Evolutionary conservation across 2,329 filamentous ascomycete genomes (phyloP), one percentile per base, ranked within the genome.

Genomic region (Hymenoscyphus fraxineus): DNA sequence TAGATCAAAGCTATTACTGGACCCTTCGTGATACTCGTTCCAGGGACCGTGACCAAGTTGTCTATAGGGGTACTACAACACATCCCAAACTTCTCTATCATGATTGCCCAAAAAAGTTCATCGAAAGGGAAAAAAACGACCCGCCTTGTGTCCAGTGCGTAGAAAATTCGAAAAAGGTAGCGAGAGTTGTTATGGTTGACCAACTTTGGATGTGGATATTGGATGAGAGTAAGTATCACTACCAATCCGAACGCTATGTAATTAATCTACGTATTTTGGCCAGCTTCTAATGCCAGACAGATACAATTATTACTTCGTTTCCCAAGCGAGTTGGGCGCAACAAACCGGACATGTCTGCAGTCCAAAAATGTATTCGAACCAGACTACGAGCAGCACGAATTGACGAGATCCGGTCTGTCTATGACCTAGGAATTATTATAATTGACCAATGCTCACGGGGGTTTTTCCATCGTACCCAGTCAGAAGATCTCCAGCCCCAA

Each of bases 1-100:
- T 82, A 0, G 80, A 82, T 54, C 80, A 82, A 64, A 76, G 76
- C 0, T 81, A 80, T 61, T 77, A 77, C 47, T 77, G 76, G 76
- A 77, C 73, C 0, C 67, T 79, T 1, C 71, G 74, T 0, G 74
- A 76, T 10, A 81, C 79, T 0, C 67, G 72, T 3, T 62, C 68
- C 0, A 68, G 79, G 19, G 80, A 82, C 56, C 59, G 65, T 22
- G 70, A 71, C 56, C 70, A 71, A 44, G 69, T 70, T 13, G 70
- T 72, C 0, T 71, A 65, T 64, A 62, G 70, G n/a, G 70, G 63
- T 16, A 71, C 70, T 6, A 35, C 58, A 2, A 58, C 66, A 15
- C 19, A 15, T 1, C 41, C 32, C 2, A 61, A 65, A 35, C 35
- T 60, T 10, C 35, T 64, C 5, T 59, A 63, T 58, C 47, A 56